A percentile compares a stretch with the other conserved stretches of the same genome.
Conservation (phyloP, 2,329 filamentous ascomycete species). For the Fusarium succisae region DNA sequence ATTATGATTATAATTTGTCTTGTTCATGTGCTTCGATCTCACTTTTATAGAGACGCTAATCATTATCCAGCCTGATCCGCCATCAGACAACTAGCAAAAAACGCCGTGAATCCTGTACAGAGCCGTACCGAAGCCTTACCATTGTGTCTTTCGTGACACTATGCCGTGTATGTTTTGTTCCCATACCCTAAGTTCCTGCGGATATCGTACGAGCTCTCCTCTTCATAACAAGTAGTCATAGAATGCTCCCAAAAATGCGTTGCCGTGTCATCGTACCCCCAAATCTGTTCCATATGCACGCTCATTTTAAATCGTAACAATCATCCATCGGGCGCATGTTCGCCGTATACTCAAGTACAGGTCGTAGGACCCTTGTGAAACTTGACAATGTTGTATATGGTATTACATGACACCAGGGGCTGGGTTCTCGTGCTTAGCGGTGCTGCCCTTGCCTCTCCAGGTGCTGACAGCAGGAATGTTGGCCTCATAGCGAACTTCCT, state of each 20-base stretch:
- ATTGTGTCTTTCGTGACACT: constrained; percentile 6
- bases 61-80: constrained; percentile 27
- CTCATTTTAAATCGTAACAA: constrained; percentile 29
- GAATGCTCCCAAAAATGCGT: constrained; percentile 22
- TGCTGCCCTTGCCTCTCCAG: constrained; percentile 92
- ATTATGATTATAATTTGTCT: background rate
- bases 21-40: constrained; percentile 16
- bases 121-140: constrained; percentile 6
- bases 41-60: constrained; percentile 22
- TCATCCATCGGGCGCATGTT: background rate
- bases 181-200: background rate
- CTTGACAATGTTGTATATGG: background rate
- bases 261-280: constrained; percentile 15
- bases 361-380: background rate
- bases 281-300: constrained; percentile 23
- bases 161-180: constrained; percentile 11
- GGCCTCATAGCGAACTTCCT: constrained; percentile 86
- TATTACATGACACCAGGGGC: constrained; percentile 49
- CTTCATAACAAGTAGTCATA: constrained; percentile 15
- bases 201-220: constrained; percentile 6
- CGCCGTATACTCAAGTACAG: background rate
- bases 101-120: constrained; percentile 34
- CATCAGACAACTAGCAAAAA: constrained; percentile 28
- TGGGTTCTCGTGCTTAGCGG: constrained; percentile 84
- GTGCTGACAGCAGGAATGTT: constrained; percentile 97